Conservation (phyloP, 306 rosid species). For the Acacia melanoxylon region DNA sequence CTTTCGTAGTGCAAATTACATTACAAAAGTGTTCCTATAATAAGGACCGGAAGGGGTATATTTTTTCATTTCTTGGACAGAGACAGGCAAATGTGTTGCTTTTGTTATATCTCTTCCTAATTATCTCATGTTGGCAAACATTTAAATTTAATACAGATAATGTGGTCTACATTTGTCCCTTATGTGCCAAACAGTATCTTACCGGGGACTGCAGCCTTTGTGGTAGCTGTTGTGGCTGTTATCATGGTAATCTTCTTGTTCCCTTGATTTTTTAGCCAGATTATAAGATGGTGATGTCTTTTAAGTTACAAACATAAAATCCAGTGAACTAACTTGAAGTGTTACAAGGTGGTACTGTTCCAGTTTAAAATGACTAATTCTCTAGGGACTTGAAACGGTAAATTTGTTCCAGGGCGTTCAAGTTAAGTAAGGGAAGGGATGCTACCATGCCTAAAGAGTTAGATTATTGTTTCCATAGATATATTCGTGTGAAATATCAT, state of each 20-base stretch:
- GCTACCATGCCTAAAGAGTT: not conserved
- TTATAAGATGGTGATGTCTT: not conserved
- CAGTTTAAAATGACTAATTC: not conserved
- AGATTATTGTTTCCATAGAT: not conserved
- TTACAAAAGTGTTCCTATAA: too few species aligned
- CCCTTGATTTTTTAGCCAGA: not conserved
- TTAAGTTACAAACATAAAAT: not conserved
- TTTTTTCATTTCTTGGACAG: not conserved
- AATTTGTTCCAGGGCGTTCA: not conserved
- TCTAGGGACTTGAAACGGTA: not conserved
- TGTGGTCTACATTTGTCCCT: constrained; percentile 99
- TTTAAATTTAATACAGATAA: constrained; percentile 56
- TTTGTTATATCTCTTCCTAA: not conserved
- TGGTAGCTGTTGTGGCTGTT: constrained; percentile 57
- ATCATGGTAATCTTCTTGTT: constrained; percentile 44
- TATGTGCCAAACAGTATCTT: constrained; percentile 76
- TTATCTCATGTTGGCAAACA: constrained; percentile 24
- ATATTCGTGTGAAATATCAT: not conserved
- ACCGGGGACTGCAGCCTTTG: constrained; percentile 72
- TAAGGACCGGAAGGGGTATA: too few species aligned
- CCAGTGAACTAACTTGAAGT: not conserved
- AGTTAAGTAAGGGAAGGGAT: not conserved
- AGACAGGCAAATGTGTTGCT: not conserved
- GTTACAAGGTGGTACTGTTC: not conserved
- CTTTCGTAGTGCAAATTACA: too few species aligned